phyloP scores from a whole-genome alignment of 768 basidiomycete species.

The Pisolithus orientalis region DNA sequence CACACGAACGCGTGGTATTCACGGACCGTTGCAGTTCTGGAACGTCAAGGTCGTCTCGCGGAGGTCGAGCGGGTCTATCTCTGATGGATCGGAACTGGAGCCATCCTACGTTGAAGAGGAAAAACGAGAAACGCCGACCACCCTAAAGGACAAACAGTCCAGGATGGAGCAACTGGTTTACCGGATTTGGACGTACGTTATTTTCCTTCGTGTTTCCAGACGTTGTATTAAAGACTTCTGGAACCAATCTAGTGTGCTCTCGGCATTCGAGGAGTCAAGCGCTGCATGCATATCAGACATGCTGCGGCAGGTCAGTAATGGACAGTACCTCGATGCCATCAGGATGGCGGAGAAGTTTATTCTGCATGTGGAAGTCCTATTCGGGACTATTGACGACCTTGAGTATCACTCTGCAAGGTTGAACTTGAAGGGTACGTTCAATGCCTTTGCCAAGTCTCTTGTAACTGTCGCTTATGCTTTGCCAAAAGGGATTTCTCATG shows the following conservation, averaged over 20 bases:
- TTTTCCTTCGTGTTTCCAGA: slow-evolving; percentile 1
- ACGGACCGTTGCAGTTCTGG: slow-evolving; percentile 70
- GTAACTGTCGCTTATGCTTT: slow-evolving; percentile 10
- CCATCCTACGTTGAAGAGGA: slow-evolving; percentile 74
- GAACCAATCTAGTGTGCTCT: slow-evolving; percentile 60
- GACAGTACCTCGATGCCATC: slow-evolving; percentile 93
- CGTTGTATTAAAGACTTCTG: slow-evolving; percentile 8
- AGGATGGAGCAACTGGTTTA: slow-evolving; percentile 97
- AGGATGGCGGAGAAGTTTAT: slow-evolving; percentile 99
- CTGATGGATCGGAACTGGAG: slow-evolving; percentile 45
- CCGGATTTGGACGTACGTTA: slow-evolving; percentile 94
- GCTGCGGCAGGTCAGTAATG: slow-evolving; percentile 94
- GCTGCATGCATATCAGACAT: slow-evolving; percentile 99
- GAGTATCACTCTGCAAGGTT: slow-evolving; percentile 80
- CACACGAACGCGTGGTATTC: slow-evolving; percentile 1
- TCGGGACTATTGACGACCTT: slow-evolving; percentile 94
- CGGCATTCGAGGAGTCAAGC: slow-evolving; percentile 98
- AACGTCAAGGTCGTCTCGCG: slow-evolving; percentile 89
- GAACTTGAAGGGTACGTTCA: slow-evolving; percentile 72
- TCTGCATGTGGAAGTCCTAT: slow-evolving; percentile 94
- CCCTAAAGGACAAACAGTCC: slow-evolving; percentile 85
- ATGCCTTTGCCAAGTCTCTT: background rate
- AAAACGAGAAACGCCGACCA: slow-evolving; percentile 62
- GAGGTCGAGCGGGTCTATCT: slow-evolving; percentile 56
- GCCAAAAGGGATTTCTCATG: slow-evolving; percentile 86